Percentiles rank a stretch among this genome's conserved stretches.
These are phyloP conservation scores for Pythium vanterpoolii DNA, from an alignment of 352 stramenopile species.

Conservation along the genomic window DNA sequence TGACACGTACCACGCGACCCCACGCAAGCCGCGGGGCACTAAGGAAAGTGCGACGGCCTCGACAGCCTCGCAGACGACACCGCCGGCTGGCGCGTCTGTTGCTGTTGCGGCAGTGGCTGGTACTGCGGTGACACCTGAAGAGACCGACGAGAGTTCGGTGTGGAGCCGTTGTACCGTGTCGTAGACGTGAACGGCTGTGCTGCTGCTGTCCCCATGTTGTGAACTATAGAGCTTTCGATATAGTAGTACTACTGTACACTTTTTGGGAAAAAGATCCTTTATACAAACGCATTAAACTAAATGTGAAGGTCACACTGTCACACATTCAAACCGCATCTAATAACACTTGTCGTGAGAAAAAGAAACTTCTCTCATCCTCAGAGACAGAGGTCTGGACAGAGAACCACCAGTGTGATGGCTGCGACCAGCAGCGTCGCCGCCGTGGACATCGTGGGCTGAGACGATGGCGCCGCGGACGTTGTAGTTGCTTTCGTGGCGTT, in stretches of 20 bases:
- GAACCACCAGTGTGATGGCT: neutral
- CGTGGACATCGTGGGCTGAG: neutral
- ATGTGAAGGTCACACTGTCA: too few relatives aligned
- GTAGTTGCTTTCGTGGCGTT: too few relatives aligned
- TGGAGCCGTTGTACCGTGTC: slow-evolving; percentile 66
- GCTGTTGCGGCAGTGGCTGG: too few relatives aligned
- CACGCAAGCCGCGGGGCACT: slow-evolving; percentile 23
- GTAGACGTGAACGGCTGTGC: too few relatives aligned
- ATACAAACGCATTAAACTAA: too few relatives aligned
- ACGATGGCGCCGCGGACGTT: too few relatives aligned
- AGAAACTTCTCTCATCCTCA: too few relatives aligned
- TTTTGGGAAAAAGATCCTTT: too few relatives aligned
- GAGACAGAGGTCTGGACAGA: neutral
- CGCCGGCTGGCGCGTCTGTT: neutral
- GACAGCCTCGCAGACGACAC: slow-evolving; percentile 12
- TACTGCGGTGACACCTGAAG: too few relatives aligned
- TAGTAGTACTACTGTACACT: neutral
- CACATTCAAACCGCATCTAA: too few relatives aligned
- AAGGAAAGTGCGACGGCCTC: slow-evolving; percentile 9
- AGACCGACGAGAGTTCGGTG: slow-evolving; percentile 24
- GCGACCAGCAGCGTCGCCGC: neutral
- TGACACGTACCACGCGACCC: slow-evolving; percentile 38
- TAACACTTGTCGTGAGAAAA: too few relatives aligned
- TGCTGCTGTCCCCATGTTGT: slow-evolving; percentile 9
- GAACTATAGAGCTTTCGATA: slow-evolving; percentile 9